Evolutionary conservation across 2,329 filamentous ascomycete genomes (phyloP), one percentile per base, ranked within the genome.

Genomic region (Botrytis pseudocinerea): DNA sequence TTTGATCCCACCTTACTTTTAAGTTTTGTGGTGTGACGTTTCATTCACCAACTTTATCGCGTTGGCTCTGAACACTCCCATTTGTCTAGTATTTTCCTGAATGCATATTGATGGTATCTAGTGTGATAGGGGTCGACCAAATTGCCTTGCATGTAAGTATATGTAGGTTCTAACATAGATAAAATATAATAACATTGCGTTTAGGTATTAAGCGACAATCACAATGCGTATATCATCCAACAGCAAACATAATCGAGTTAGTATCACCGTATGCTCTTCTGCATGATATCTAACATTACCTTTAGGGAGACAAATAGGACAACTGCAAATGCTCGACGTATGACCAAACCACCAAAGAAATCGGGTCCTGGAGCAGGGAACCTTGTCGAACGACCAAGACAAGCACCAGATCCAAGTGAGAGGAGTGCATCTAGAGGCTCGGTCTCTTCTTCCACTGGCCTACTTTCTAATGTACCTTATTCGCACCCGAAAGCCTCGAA

Each of bases 221-320:
- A 0, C 86, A 89, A 76, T 95, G 93, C 82, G 87, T 87, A 81
- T 95, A 95, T 83, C 92, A 91, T 0, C 88, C 89, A 68, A 90
- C 94, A 44, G 93, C 93, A 63, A 93, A 94, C 79, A 83, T 94
- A 57, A 87, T 95, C 61, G 92, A 93, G 90, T 92, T 84, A 82
- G 89, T 84, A 35, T 42, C 40, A 72, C 69, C 22, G n/a, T 71
- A 63, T 35, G 51, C 44, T 48, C 8, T 44, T 42, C 16, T 44
- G 28, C 16, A 20, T 16, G 10, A 14, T 28, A 20, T 28, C 71
- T 75, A 59, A 74, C 28, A 46, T 57, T 9, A 46, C 20, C 74
- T 57, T 42, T 28, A 90, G 89, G 80, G 88, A 90, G 79, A 90
- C 88, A 14, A 87, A 84, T 32, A 83, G 88, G 59, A 86, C 85